A percentile compares a stretch with the other conserved stretches of the same genome.
Evolutionary conservation across 495 filamentous ascomycete genomes (phyloP).

Genomic region (Hypomontagnella submonticulosa): DNA sequence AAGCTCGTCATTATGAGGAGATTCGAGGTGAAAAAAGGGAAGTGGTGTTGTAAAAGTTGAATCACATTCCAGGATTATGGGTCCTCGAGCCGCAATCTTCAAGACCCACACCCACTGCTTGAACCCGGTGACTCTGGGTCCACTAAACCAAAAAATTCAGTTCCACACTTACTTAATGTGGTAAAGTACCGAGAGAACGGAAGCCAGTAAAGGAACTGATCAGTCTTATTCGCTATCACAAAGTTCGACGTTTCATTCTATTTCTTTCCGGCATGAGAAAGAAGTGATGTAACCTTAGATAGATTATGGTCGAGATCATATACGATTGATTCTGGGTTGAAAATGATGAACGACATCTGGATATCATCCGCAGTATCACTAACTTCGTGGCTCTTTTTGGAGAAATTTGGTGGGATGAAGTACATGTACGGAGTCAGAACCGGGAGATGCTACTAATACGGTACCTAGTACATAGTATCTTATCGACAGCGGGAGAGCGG

Average conservation of each 20-base stretch:
- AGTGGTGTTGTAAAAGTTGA: slow-evolving; percentile 41
- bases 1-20: slow-evolving; percentile 23
- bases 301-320: too few relatives aligned
- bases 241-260: slow-evolving; percentile 29
- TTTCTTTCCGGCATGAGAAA: background rate
- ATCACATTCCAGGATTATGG: slow-evolving; percentile 32
- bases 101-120: slow-evolving; percentile 16
- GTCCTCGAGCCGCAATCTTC: slow-evolving; percentile 34
- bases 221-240: slow-evolving; percentile 16
- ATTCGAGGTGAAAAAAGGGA: slow-evolving; percentile 7
- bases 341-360: too few relatives aligned
- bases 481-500: slow-evolving; percentile 28
- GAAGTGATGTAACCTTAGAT: background rate
- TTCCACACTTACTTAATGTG: slow-evolving; percentile 24
- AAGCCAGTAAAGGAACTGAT: slow-evolving; percentile 28
- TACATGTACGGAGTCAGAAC: background rate
- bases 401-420: background rate
- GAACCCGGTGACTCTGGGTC: slow-evolving; percentile 1
- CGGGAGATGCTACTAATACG: slow-evolving; percentile 1
- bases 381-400: too few relatives aligned
- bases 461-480: slow-evolving; percentile 19
- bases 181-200: slow-evolving; percentile 35
- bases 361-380: too few relatives aligned
- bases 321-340: too few relatives aligned
- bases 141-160: slow-evolving; percentile 32